These are phyloP conservation scores for Colletotrichum sp. DNA, from an alignment of 2,329 filamentous ascomycete genomes.

Conservation along the genomic window DNA sequence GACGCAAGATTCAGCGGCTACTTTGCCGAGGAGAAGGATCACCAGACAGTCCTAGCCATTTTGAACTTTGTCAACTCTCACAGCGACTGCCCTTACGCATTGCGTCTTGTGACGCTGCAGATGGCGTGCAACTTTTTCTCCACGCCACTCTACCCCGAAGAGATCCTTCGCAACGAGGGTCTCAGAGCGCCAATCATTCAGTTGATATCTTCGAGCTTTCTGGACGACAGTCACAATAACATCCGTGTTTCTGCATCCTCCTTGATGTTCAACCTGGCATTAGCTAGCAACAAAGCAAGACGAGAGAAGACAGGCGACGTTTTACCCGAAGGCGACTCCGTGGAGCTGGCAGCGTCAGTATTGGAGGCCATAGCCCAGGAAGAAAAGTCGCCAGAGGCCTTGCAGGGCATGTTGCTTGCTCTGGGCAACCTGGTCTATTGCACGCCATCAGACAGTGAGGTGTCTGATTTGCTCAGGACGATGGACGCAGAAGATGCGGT, in stretches of 20 bases:
- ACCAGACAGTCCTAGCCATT: conserved; percentile 67
- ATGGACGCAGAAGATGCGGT: conserved; percentile 77
- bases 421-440: conserved; percentile 80
- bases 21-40: conserved; percentile 77
- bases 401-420: conserved; percentile 78
- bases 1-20: conserved; percentile 82
- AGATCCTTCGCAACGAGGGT: conserved; percentile 57
- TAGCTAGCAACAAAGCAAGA: conserved; percentile 71
- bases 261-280: conserved; percentile 82
- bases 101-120: conserved; percentile 84
- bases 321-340: conserved; percentile 73
- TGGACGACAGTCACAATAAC: conserved; percentile 76
- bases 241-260: conserved; percentile 83
- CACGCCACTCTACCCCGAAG: conserved; percentile 71
- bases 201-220: conserved; percentile 77
- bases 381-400: conserved; percentile 68
- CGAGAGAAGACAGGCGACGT: conserved; percentile 60
- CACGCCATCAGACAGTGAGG: conserved; percentile 71
- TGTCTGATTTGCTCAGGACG: conserved; percentile 79
- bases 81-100: conserved; percentile 73
- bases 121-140: conserved; percentile 86
- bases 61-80: conserved; percentile 64
- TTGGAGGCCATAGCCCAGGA: conserved; percentile 74
- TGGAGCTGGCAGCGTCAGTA: conserved; percentile 82
- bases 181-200: conserved; percentile 67